phyloP scores from a whole-genome alignment of 1,139 yeast species.

The Geotrichum candidum region DNA sequence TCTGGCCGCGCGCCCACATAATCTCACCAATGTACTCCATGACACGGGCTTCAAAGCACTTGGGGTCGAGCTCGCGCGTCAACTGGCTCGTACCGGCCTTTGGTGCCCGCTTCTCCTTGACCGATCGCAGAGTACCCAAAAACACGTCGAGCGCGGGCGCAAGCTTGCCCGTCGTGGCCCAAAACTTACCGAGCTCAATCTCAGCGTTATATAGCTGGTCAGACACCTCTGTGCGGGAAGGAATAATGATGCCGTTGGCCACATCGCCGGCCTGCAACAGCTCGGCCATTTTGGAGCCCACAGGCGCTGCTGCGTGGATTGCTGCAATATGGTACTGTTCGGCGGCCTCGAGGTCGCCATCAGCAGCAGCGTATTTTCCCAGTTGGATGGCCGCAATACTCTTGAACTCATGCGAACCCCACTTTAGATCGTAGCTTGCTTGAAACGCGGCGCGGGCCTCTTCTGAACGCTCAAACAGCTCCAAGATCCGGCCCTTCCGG shows the following conservation, averaged over 20 bases:
- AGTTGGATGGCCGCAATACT: conserved; percentile 30
- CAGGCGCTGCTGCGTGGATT: conserved; percentile 24
- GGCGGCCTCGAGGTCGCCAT: conserved; percentile 31
- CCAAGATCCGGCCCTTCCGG: conserved; percentile 35
- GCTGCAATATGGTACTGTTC: conserved; percentile 41
- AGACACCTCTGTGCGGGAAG: neutral
- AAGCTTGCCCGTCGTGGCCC: conserved; percentile 25
- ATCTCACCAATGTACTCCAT: conserved; percentile 61
- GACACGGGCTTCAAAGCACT: conserved; percentile 37
- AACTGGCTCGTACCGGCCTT: conserved; percentile 16
- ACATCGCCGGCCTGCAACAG: conserved; percentile 33
- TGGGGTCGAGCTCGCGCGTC: conserved; percentile 3
- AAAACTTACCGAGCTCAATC: conserved; percentile 33
- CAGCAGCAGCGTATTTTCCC: conserved; percentile 25
- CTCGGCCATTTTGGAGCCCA: neutral
- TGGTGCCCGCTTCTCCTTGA: conserved; percentile 22
- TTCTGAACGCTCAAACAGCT: conserved; percentile 25
- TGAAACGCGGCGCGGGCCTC: conserved; percentile 33
- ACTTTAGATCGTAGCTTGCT: conserved; percentile 31
- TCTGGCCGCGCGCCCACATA: conserved; percentile 52
- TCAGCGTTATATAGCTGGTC: conserved; percentile 16
- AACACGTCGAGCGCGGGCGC: conserved; percentile 32
- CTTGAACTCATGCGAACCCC: conserved; percentile 28
- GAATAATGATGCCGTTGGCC: conserved; percentile 15
- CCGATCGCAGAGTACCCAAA: conserved; percentile 30